phyloP scores from a whole-genome alignment of 345 rosid species.

The Murraya paniculata region DNA sequence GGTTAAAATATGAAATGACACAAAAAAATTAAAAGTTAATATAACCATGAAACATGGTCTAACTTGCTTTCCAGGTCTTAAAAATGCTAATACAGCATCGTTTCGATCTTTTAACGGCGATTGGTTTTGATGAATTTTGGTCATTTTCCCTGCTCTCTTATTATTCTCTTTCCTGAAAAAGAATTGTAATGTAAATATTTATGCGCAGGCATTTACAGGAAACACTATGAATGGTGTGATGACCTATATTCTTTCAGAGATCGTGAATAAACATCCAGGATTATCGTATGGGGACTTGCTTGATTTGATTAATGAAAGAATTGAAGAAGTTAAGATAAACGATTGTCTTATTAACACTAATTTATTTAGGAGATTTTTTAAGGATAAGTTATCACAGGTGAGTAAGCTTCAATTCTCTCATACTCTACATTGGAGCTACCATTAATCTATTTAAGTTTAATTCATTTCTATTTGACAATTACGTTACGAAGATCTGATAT shows the following conservation, averaged over 20 bases:
- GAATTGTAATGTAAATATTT: too few species aligned
- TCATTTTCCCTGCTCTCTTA: too few species aligned
- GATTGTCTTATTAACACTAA: conserved; percentile 20
- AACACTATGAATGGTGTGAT: conserved; percentile 40
- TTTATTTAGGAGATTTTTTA: conserved; percentile 24
- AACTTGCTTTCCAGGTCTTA: too few species aligned
- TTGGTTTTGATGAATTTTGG: too few species aligned
- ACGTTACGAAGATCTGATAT: not conserved
- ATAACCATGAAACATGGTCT: too few species aligned
- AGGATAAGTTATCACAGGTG: conserved; percentile 36
- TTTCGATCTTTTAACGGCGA: too few species aligned
- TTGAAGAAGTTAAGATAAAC: conserved; percentile 27
- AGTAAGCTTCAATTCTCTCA: not conserved
- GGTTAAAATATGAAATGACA: too few species aligned
- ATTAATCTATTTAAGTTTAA: not conserved
- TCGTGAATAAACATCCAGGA: conserved; percentile 7
- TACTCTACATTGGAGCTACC: not conserved
- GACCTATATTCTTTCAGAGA: conserved; percentile 36
- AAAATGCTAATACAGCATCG: too few species aligned
- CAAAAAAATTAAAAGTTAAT: too few species aligned
- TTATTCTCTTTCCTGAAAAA: too few species aligned
- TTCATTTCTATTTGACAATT: not conserved
- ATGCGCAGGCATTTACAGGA: conserved; percentile 36
- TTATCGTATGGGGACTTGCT: conserved; percentile 37
- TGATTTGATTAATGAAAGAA: conserved; percentile 21